phyloP scores from a whole-genome alignment of 805 yeast species.

The Phaffomyces antillensis region DNA sequence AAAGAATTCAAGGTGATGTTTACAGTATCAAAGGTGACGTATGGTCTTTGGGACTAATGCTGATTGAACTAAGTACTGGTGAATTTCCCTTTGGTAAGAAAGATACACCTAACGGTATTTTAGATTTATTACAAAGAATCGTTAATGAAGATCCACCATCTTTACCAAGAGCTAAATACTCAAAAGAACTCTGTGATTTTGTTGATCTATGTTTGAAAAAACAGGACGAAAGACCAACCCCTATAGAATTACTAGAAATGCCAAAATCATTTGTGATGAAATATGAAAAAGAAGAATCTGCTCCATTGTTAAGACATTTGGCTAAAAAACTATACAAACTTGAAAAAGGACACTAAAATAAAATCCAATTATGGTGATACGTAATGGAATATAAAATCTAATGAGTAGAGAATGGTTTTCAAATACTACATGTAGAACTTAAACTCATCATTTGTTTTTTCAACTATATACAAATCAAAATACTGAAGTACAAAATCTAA shows the following conservation, averaged over 20 bases:
- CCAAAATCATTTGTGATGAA: constrained; percentile 25
- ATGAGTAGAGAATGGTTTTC: too few species aligned
- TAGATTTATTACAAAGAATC: constrained; percentile 85
- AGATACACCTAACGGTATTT: constrained; percentile 72
- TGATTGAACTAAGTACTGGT: constrained; percentile 85
- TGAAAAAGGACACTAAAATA: neutral
- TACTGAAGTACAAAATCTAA: neutral
- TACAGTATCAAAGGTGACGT: constrained; percentile 95
- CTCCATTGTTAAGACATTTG: constrained; percentile 33
- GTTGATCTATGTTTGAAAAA: constrained; percentile 71
- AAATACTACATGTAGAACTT: neutral
- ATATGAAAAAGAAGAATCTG: constrained; percentile 27
- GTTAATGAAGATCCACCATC: constrained; percentile 90
- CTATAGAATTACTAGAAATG: constrained; percentile 53
- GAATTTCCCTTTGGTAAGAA: constrained; percentile 67
- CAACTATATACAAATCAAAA: neutral
- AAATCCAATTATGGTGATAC: too few species aligned
- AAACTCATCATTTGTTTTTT: neutral
- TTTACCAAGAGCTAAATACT: constrained; percentile 37
- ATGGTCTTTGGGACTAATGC: constrained; percentile 92
- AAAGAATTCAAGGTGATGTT: constrained; percentile 89
- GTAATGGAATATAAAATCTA: too few species aligned
- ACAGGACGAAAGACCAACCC: constrained; percentile 59
- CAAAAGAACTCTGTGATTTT: constrained; percentile 52
- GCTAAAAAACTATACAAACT: constrained; percentile 28